Evolutionary conservation across 2,329 filamentous ascomycete species (phyloP).

Genomic region (Xylaria sp.): DNA sequence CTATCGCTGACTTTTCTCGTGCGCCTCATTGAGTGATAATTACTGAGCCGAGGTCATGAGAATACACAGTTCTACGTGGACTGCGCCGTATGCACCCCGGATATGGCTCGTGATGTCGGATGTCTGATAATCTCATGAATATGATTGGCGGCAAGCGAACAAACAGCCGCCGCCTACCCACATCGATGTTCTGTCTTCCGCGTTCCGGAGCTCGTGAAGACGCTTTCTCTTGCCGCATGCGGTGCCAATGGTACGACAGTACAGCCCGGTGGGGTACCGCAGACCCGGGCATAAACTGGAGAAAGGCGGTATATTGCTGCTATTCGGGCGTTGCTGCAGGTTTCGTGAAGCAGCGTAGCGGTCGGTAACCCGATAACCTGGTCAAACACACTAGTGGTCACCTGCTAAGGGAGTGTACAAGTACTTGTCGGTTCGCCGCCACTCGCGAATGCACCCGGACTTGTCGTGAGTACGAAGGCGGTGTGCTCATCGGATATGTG

Average conservation of each 20-base stretch:
- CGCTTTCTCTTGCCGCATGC: conserved; percentile 9
- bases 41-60: not conserved
- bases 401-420: not conserved
- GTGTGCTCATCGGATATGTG: not conserved
- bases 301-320: conserved; percentile 14
- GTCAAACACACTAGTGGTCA: not conserved
- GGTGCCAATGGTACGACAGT: not conserved
- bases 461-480: not conserved
- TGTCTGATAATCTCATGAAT: not conserved
- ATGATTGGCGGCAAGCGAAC: conserved; percentile 16
- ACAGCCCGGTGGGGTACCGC: conserved; percentile 4
- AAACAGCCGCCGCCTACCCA: conserved; percentile 13
- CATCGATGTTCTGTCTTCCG: conserved; percentile 19
- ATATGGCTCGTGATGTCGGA: conserved; percentile 23
- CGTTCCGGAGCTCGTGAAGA: conserved; percentile 17
- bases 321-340: conserved; percentile 28
- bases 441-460: not conserved
- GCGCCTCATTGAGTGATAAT: not conserved
- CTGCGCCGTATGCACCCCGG: conserved; percentile 3
- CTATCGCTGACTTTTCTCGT: not conserved
- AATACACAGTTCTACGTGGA: not conserved
- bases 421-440: not conserved
- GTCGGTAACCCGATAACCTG: conserved; percentile 23
- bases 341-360: conserved; percentile 24
- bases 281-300: conserved; percentile 8